phyloP scores from a whole-genome alignment of 2,329 filamentous ascomycete species.

The Sporothrix brasiliensis region DNA sequence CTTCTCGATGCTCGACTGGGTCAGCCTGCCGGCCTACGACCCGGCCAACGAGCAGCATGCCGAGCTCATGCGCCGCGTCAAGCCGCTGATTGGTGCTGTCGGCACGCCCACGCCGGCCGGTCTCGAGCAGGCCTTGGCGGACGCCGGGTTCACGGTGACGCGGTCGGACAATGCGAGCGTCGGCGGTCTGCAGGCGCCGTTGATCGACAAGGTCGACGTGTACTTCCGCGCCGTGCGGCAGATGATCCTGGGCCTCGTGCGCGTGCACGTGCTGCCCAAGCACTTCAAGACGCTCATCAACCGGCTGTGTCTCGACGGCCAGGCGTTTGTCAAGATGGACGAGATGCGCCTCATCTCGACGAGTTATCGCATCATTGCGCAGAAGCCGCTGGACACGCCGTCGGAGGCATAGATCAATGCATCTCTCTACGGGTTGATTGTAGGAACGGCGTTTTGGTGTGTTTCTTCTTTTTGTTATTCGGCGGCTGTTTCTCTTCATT shows the following conservation, averaged over 20 bases:
- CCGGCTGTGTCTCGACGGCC: constrained; percentile 55
- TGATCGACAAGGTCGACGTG: constrained; percentile 58
- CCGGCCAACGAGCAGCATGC: constrained; percentile 51
- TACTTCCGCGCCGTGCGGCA: constrained; percentile 57
- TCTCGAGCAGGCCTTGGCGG: constrained; percentile 50
- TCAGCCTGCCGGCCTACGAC: constrained; percentile 55
- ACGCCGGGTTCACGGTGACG: constrained; percentile 53
- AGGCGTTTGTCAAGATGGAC: constrained; percentile 61
- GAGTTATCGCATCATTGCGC: constrained; percentile 56
- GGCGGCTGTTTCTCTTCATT: constrained; percentile 24
- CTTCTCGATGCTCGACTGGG: constrained; percentile 57
- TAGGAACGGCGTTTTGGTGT: constrained; percentile 1
- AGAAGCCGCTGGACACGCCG: constrained; percentile 45
- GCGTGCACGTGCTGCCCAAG: constrained; percentile 50
- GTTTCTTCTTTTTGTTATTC: neutral
- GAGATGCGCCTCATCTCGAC: constrained; percentile 56
- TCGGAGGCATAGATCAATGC: neutral
- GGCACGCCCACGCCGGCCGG: constrained; percentile 55
- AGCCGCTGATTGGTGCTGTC: constrained; percentile 58
- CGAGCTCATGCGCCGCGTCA: constrained; percentile 57
- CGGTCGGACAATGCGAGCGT: constrained; percentile 57
- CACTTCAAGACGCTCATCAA: constrained; percentile 59
- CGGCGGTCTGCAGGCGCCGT: constrained; percentile 54
- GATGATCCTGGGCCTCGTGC: constrained; percentile 53
- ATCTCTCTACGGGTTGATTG: neutral